These are phyloP conservation scores for Rhizophagus clarus DNA, from an alignment of 192 early-diverging fungal species.

Conservation along the genomic window DNA sequence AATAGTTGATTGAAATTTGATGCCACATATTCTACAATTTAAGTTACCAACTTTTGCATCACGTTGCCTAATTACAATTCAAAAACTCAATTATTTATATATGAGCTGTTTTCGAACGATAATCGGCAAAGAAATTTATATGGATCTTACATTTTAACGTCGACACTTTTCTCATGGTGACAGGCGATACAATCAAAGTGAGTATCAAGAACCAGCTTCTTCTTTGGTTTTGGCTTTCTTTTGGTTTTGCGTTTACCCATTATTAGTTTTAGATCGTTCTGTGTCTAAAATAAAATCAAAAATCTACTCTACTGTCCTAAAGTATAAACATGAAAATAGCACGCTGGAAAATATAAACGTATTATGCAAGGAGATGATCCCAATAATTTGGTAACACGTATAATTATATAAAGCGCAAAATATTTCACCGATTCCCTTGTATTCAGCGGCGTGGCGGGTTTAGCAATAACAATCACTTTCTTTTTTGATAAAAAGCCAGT, in stretches of 20 bases:
- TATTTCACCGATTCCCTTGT: no score
- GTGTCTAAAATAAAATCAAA: no score
- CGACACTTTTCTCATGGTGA: slow-evolving; percentile 78
- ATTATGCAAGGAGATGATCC: no score
- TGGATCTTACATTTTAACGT: slow-evolving; percentile 65
- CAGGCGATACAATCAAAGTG: slow-evolving; percentile 82
- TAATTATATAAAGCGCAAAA: no score
- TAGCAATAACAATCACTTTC: no score
- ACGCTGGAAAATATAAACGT: no score
- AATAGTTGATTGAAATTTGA: slow-evolving; percentile 68
- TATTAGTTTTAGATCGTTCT: not conserved
- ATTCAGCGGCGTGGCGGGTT: no score
- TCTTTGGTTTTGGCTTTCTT: slow-evolving; percentile 64
- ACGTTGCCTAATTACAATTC: slow-evolving; percentile 48
- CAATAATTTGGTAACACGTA: no score
- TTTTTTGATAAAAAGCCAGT: no score
- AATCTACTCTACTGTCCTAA: no score
- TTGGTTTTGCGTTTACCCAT: slow-evolving; percentile 68
- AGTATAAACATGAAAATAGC: no score
- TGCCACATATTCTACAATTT: slow-evolving; percentile 73
- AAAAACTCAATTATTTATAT: not conserved
- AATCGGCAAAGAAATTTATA: not conserved
- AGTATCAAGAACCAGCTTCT: slow-evolving; percentile 63
- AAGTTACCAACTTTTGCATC: slow-evolving; percentile 68
- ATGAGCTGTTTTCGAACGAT: not conserved